A percentile compares a stretch with the other conserved stretches of the same genome.
These are phyloP conservation scores for Boletus eberwhitei DNA, from an alignment of 768 basidiomycete species.

Conservation along the genomic window DNA sequence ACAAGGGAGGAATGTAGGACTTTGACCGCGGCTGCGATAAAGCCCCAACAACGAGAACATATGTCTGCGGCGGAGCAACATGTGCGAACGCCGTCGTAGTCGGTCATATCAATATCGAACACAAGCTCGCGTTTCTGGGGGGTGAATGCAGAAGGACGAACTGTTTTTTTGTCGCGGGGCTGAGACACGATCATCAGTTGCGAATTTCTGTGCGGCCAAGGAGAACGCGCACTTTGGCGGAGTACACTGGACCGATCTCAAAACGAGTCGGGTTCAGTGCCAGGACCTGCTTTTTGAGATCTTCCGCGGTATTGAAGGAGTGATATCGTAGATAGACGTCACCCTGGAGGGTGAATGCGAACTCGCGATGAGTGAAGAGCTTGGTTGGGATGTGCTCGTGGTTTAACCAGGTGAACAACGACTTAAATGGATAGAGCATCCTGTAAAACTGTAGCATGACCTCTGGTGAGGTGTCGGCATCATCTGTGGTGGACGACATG, in stretches of 20 bases:
- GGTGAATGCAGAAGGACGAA: slow-evolving; percentile 62
- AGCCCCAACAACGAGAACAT: slow-evolving; percentile 91
- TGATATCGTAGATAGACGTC: slow-evolving; percentile 96
- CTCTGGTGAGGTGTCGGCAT: slow-evolving; percentile 45
- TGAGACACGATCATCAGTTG: slow-evolving; percentile 29
- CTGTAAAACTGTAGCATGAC: slow-evolving; percentile 81
- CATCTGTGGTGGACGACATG: slow-evolving; percentile 16
- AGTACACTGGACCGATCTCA: slow-evolving; percentile 95
- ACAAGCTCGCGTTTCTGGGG: slow-evolving; percentile 89
- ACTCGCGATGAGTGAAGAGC: slow-evolving; percentile 91
- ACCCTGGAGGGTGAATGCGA: slow-evolving; percentile 87
- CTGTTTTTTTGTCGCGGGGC: slow-evolving; percentile 88
- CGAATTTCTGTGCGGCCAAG: background rate
- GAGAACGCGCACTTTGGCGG: slow-evolving; percentile 62
- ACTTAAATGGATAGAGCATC: slow-evolving; percentile 91
- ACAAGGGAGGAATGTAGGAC: slow-evolving; percentile 78
- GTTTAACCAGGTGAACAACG: slow-evolving; percentile 92
- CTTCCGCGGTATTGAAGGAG: slow-evolving; percentile 80
- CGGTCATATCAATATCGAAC: slow-evolving; percentile 99
- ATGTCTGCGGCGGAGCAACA: slow-evolving; percentile 92
- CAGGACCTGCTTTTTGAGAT: slow-evolving; percentile 88
- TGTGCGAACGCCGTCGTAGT: slow-evolving; percentile 93
- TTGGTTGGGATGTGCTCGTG: slow-evolving; percentile 78
- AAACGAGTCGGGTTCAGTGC: slow-evolving; percentile 87
- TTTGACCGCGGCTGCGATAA: slow-evolving; percentile 88